phyloP scores from a whole-genome alignment of 306 rosid genomes.

The Betula pendula region DNA sequence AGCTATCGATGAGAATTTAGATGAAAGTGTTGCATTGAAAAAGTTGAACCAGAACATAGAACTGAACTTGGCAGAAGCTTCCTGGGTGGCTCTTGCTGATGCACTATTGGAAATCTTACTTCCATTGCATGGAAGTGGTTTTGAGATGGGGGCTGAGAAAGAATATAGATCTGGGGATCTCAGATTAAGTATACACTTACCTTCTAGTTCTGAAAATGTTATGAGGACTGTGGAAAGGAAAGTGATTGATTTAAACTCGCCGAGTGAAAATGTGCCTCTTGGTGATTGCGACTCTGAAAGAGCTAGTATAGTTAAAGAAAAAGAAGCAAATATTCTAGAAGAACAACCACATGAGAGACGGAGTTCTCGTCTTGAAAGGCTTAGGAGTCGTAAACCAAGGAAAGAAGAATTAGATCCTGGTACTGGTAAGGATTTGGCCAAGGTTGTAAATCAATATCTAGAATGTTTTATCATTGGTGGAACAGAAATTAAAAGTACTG shows the following conservation, averaged over 20 bases:
- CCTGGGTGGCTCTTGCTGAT: conserved; percentile 83
- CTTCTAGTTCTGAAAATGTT: conserved; percentile 55
- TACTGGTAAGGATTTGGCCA: conserved; percentile 66
- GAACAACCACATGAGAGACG: conserved; percentile 93
- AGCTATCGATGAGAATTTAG: conserved; percentile 51
- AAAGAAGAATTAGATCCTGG: conserved; percentile 80
- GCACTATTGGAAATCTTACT: conserved; percentile 65
- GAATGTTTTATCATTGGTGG: conserved; percentile 71
- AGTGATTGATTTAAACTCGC: conserved; percentile 29
- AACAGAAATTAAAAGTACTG: conserved; percentile 41
- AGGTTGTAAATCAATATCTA: conserved; percentile 70
- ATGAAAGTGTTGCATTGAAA: conserved; percentile 57
- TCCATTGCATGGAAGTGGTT: conserved; percentile 42
- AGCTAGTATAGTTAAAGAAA: conserved; percentile 55
- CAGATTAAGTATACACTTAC: conserved; percentile 54
- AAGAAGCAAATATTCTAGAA: conserved; percentile 58
- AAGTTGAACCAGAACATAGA: conserved; percentile 75
- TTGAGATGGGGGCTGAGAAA: conserved; percentile 41
- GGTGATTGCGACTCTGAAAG: conserved; percentile 54
- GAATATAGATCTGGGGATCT: conserved; percentile 63
- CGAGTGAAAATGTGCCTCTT: conserved; percentile 36
- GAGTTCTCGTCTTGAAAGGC: conserved; percentile 95
- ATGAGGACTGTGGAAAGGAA: conserved; percentile 47
- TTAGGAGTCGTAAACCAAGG: conserved; percentile 92
- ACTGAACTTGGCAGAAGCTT: conserved; percentile 62